phyloP scores from a whole-genome alignment of 164 flowering plant genomes.

The Saururus chinensis region DNA sequence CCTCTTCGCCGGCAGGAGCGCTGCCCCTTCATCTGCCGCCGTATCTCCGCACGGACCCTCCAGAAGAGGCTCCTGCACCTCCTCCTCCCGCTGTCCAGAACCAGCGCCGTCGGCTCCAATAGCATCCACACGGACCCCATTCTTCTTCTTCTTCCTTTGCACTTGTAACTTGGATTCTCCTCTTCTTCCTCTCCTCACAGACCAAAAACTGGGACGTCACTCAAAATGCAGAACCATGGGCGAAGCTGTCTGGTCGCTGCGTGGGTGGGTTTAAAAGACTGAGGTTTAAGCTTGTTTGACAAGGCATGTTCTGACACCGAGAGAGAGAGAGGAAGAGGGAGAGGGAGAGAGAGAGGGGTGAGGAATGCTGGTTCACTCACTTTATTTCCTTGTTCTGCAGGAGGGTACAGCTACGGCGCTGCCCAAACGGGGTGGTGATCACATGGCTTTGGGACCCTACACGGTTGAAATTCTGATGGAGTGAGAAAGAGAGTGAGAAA shows the following conservation, averaged over 20 bases:
- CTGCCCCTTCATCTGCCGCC: slow-evolving; percentile 28
- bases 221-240: neutral
- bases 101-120: neutral
- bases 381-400: neutral
- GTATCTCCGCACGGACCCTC: slow-evolving; percentile 49
- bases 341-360: no score
- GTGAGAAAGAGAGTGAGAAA: neutral
- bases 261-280: neutral
- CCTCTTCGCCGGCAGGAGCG: slow-evolving; percentile 14
- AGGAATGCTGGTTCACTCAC: neutral
- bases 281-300: neutral
- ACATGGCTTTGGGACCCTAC: neutral
- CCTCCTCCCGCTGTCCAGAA: neutral
- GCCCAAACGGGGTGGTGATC: neutral
- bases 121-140: neutral
- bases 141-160: neutral
- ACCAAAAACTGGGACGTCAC: no score
- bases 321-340: neutral
- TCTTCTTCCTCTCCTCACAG: neutral
- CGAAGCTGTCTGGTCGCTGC: no score
- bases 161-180: no score
- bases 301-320: neutral
- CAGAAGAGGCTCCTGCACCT: slow-evolving; percentile 44
- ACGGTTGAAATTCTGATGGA: neutral
- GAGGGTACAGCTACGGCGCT: neutral